phyloP scores from a whole-genome alignment of 2,329 filamentous ascomycete genomes.

The Penicillium hordei region DNA sequence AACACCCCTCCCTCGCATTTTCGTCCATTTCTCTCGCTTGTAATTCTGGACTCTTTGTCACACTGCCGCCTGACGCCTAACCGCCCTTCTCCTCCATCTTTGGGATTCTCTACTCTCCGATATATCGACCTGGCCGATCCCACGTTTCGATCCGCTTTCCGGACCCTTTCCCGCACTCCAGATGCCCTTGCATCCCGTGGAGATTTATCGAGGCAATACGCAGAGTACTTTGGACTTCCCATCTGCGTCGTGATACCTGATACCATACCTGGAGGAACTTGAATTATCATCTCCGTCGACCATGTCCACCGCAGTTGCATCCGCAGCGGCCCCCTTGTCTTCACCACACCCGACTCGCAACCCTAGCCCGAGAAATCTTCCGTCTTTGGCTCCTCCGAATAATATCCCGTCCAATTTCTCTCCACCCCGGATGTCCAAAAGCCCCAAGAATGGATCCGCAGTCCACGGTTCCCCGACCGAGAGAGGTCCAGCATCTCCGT shows the following conservation, averaged over 20 bases:
- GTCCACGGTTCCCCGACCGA: conserved; percentile 38
- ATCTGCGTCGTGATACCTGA: not conserved
- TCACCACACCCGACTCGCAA: conserved; percentile 46
- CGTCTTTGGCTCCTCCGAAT: conserved; percentile 30
- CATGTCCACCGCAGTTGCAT: conserved; percentile 53
- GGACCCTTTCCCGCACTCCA: not conserved
- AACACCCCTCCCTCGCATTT: conserved; percentile 7
- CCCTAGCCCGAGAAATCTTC: conserved; percentile 47
- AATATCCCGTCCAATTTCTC: conserved; percentile 29
- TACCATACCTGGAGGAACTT: not conserved
- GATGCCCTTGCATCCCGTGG: conserved; percentile 5
- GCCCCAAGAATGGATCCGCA: conserved; percentile 36
- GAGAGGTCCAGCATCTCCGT: conserved; percentile 46
- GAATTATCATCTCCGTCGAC: conserved; percentile 7
- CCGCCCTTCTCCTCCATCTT: conserved; percentile 7
- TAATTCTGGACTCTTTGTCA: conserved; percentile 6
- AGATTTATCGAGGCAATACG: not conserved
- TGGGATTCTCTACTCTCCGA: not conserved
- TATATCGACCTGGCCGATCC: conserved; percentile 3
- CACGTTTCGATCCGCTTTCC: conserved; percentile 4
- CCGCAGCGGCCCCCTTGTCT: conserved; percentile 45
- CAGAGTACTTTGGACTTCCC: not conserved
- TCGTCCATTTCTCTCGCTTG: conserved; percentile 15
- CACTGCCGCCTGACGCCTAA: conserved; percentile 14
- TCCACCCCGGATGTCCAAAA: conserved; percentile 33